Conservation (phyloP, 257 asterid genomes). For the Fraxinus anomala region DNA sequence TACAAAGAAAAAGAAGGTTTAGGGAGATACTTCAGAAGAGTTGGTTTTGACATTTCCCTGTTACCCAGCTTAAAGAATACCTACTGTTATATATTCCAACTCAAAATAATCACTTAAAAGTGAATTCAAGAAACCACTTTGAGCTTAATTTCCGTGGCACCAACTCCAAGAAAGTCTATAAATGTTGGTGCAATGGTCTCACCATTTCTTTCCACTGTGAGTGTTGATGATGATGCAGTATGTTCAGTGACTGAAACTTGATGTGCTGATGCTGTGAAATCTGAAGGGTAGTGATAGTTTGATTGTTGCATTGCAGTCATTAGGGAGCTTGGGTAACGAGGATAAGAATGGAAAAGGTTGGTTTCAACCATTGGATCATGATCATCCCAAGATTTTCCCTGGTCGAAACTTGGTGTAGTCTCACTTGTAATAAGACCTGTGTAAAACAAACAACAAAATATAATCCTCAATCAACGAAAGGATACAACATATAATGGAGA, state of each 20-base stretch:
- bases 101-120: constrained; percentile 4
- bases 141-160: constrained; percentile 40
- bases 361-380: constrained; percentile 27
- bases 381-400: constrained; percentile 42
- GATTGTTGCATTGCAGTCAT: constrained; percentile 34
- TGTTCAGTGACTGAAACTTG: constrained; percentile 32
- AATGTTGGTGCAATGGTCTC: constrained; percentile 54
- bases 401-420: constrained; percentile 49
- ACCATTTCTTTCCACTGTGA: constrained; percentile 38
- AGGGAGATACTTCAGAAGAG: not conserved
- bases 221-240: constrained; percentile 23
- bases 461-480: no score
- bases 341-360: constrained; percentile 24
- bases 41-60: constrained; percentile 31
- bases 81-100: constrained; percentile 20
- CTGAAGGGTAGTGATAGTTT: constrained; percentile 43
- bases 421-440: constrained; percentile 56
- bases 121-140: constrained; percentile 25
- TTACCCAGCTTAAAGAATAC: constrained; percentile 33
- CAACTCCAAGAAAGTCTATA: constrained; percentile 95
- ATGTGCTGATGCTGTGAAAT: constrained; percentile 32
- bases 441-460: not conserved
- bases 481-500: no score
- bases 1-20: constrained; percentile 29
- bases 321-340: constrained; percentile 11